A percentile compares a stretch with the other conserved stretches of the same genome.
These are phyloP conservation scores for Amylostereum areolatum DNA, from an alignment of 1,284 basidiomycete species.

Conservation along the genomic window DNA sequence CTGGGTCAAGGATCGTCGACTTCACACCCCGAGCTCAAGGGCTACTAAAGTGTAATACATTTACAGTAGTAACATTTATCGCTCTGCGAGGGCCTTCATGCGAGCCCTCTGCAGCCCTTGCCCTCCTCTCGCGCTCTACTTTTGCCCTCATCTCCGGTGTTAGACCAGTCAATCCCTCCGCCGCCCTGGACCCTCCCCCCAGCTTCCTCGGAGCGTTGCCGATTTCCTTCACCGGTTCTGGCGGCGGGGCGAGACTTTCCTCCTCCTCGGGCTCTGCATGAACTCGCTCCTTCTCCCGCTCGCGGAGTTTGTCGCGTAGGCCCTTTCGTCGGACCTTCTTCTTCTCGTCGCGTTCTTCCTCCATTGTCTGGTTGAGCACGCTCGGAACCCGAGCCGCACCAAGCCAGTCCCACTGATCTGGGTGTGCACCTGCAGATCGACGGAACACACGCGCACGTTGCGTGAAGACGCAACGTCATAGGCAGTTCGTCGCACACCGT, in stretches of 20 bases:
- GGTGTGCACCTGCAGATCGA: slow-evolving; percentile 73
- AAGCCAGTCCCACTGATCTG: slow-evolving; percentile 90
- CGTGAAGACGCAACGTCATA: slow-evolving; percentile 82
- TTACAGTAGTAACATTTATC: neutral
- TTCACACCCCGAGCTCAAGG: too few relatives aligned
- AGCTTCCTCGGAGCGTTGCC: slow-evolving; percentile 56
- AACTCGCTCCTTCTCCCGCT: slow-evolving; percentile 50
- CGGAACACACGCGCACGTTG: slow-evolving; percentile 78
- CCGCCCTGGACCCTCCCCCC: slow-evolving; percentile 59
- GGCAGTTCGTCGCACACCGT: slow-evolving; percentile 53
- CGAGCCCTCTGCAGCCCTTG: slow-evolving; percentile 90
- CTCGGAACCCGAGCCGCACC: slow-evolving; percentile 79
- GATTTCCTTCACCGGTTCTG: slow-evolving; percentile 14
- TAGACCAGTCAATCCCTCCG: slow-evolving; percentile 62
- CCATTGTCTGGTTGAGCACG: slow-evolving; percentile 80
- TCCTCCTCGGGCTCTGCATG: slow-evolving; percentile 22
- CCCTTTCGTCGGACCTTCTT: slow-evolving; percentile 81
- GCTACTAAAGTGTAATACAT: neutral
- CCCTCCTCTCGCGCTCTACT: slow-evolving; percentile 89
- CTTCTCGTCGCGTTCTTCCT: slow-evolving; percentile 80
- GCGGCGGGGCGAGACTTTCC: slow-evolving; percentile 20
- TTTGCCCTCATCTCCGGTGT: slow-evolving; percentile 86
- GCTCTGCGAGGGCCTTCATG: slow-evolving; percentile 28
- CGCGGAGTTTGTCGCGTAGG: slow-evolving; percentile 80
- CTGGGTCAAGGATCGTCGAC: too few relatives aligned